A percentile compares a stretch with the other conserved stretches of the same genome.
Conservation (phyloP, 148 eudicot genomes). For the Silene conica region DNA sequence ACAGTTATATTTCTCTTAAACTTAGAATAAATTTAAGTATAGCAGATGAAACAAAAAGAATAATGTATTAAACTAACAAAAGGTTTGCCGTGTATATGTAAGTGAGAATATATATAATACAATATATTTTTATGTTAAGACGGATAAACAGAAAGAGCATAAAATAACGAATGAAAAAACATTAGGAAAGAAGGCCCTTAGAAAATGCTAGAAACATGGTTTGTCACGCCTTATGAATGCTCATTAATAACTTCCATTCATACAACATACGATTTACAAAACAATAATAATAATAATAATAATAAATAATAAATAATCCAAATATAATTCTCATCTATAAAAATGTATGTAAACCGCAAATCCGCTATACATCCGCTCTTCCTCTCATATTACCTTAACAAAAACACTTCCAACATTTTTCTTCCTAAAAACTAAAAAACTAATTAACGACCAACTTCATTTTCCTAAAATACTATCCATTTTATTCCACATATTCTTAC, state of each 20-base stretch:
- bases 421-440: not conserved
- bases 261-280: not conserved
- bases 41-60: no score
- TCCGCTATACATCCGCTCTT: constrained; percentile 9
- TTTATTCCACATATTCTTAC: constrained; percentile 1
- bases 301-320: no score
- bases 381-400: constrained; percentile 5
- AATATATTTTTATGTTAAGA: no score
- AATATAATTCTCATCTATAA: not conserved
- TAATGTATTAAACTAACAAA: no score
- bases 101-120: no score
- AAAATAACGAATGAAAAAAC: no score
- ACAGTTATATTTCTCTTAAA: no score
- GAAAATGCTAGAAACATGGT: constrained; percentile 10
- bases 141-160: no score
- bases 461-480: constrained; percentile 13
- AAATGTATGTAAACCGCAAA: constrained; percentile 7
- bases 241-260: not conserved
- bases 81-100: no score
- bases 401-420: not conserved
- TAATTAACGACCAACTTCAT: constrained; percentile 8
- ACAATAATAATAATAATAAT: no score
- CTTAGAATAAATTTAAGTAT: no score
- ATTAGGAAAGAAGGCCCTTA: not conserved
- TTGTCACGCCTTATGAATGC: constrained; percentile 17